A percentile compares a stretch with the other conserved stretches of the same genome.
These are phyloP conservation scores for Argentina anserina DNA, from an alignment of 306 rosid species.

Conservation along the genomic window DNA sequence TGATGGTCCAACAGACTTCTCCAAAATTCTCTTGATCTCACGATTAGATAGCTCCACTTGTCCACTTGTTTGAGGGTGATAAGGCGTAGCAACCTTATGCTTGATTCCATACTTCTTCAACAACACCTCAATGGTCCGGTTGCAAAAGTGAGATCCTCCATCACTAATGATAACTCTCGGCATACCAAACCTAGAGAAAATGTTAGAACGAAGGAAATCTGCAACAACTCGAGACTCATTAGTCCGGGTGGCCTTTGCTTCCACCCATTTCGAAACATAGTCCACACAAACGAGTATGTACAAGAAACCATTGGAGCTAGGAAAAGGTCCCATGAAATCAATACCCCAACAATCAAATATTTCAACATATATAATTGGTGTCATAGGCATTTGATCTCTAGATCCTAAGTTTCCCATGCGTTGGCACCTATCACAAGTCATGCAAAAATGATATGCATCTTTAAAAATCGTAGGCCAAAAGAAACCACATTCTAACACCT, in stretches of 20 bases:
- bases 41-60: too few species aligned
- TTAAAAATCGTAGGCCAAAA: neutral
- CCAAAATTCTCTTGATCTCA: too few species aligned
- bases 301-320: neutral
- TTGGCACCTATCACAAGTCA: neutral
- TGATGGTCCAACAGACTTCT: too few species aligned
- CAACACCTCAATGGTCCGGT: too few species aligned
- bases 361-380: neutral
- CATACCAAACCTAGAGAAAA: neutral
- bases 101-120: too few species aligned
- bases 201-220: neutral
- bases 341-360: neutral
- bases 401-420: neutral
- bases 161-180: too few species aligned
- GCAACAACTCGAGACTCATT: neutral
- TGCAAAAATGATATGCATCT: neutral
- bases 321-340: neutral
- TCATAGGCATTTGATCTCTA: neutral
- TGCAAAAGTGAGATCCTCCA: too few species aligned
- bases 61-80: too few species aligned
- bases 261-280: neutral
- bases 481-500: neutral
- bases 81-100: too few species aligned
- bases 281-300: neutral
- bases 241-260: neutral